Evolutionary conservation across 495 filamentous ascomycete species (phyloP).

Genomic region (Terfezia boudieri): DNA sequence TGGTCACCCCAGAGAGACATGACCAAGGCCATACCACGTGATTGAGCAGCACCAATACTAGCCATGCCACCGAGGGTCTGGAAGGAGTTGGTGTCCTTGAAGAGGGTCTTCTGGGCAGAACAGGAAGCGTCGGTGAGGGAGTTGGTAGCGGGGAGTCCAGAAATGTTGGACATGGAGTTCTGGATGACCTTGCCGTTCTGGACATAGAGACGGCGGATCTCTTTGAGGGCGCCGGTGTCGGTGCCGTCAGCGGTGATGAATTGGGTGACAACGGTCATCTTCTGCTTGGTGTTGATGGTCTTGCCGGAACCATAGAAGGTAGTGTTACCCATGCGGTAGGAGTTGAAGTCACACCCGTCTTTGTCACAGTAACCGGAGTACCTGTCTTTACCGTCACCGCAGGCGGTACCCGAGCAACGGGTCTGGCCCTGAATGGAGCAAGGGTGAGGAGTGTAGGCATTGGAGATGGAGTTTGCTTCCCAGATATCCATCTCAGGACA

Average conservation of each 20-base stretch:
- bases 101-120: constrained; percentile 32
- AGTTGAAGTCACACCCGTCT: constrained; percentile 55
- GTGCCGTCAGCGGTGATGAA: constrained; percentile 29
- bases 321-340: constrained; percentile 40
- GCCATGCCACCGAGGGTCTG: constrained; percentile 34
- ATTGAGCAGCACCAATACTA: constrained; percentile 34
- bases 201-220: constrained; percentile 52
- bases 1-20: constrained; percentile 61
- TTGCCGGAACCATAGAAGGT: constrained; percentile 39
- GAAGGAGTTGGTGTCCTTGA: constrained; percentile 40
- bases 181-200: constrained; percentile 42
- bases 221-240: constrained; percentile 28
- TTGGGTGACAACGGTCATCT: constrained; percentile 38
- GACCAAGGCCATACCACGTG: constrained; percentile 46
- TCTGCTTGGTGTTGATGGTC: constrained; percentile 39
- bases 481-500: constrained; percentile 51
- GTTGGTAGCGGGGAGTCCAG: constrained; percentile 26
- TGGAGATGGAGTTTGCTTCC: constrained; percentile 43
- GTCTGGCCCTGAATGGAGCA: constrained; percentile 32
- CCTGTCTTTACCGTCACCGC: constrained; percentile 24
- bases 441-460: constrained; percentile 38
- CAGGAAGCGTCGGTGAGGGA: constrained; percentile 41
- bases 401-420: constrained; percentile 29
- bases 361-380: constrained; percentile 36
- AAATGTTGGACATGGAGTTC: constrained; percentile 30